Evolutionary conservation across 164 flowering plant species (phyloP).

Genomic region (Stephania yunnanensis): DNA sequence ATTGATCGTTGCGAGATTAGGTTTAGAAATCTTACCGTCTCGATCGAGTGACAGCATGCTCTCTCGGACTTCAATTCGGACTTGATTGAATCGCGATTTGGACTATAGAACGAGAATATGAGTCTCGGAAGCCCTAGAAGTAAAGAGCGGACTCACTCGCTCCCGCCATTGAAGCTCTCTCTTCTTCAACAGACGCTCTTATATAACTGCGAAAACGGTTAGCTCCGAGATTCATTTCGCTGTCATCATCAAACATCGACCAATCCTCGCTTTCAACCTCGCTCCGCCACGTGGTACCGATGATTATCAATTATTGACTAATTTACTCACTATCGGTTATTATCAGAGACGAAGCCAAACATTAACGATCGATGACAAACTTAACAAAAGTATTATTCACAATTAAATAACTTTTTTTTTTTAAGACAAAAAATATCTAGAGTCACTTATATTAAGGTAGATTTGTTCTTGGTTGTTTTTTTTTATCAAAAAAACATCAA

Average conservation of each 20-base stretch:
- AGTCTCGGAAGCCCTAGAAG: background rate
- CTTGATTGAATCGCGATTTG: background rate
- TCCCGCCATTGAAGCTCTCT: constrained; percentile 11
- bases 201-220: constrained; percentile 5
- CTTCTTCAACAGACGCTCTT: background rate
- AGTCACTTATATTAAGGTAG: too few relatives aligned
- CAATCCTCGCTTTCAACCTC: background rate
- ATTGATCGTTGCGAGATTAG: background rate
- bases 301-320: too few relatives aligned
- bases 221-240: background rate
- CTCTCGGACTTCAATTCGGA: background rate
- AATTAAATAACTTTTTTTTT: too few relatives aligned
- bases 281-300: background rate
- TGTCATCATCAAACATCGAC: background rate
- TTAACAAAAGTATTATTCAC: too few relatives aligned
- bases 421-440: too few relatives aligned
- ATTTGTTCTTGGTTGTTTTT: too few relatives aligned
- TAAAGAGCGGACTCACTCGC: background rate
- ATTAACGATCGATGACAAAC: too few relatives aligned
- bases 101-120: background rate
- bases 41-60: background rate
- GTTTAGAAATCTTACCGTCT: background rate
- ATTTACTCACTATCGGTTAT: too few relatives aligned
- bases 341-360: too few relatives aligned
- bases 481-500: too few relatives aligned